Percentiles rank a stretch among this genome's conserved stretches.
Evolutionary conservation across 371 early-diverging fungal genomes (phyloP).

Genomic region (Actinomortierella wolfii): DNA sequence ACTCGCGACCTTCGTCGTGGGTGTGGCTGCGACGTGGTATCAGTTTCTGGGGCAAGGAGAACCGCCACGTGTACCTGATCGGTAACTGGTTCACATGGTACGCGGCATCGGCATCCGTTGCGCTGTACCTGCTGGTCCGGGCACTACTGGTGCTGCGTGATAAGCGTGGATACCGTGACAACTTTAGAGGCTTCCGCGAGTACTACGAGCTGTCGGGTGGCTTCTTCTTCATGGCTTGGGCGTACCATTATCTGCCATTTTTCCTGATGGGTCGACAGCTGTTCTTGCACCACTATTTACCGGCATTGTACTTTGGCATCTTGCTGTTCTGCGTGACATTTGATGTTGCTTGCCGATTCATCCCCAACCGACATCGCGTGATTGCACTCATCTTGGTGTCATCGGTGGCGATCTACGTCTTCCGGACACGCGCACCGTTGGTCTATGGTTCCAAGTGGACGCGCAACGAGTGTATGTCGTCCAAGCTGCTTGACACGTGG

Average conservation of each 20-base stretch:
- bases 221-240: slow-evolving; percentile 88
- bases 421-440: slow-evolving; percentile 73
- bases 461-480: slow-evolving; percentile 62
- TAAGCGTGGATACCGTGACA: slow-evolving; percentile 75
- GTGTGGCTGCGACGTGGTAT: slow-evolving; percentile 85
- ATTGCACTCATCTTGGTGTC: slow-evolving; percentile 55
- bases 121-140: slow-evolving; percentile 65
- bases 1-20: slow-evolving; percentile 85
- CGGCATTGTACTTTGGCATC: slow-evolving; percentile 86
- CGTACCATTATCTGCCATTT: slow-evolving; percentile 93
- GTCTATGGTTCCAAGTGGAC: slow-evolving; percentile 87
- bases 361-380: slow-evolving; percentile 59
- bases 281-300: slow-evolving; percentile 98
- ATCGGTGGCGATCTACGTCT: slow-evolving; percentile 51
- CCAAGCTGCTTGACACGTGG: slow-evolving; percentile 88
- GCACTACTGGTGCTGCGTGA: slow-evolving; percentile 65
- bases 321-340: slow-evolving; percentile 70
- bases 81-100: slow-evolving; percentile 98
- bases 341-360: slow-evolving; percentile 73
- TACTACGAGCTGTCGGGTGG: slow-evolving; percentile 72
- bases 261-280: slow-evolving; percentile 93
- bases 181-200: slow-evolving; percentile 51
- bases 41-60: slow-evolving; percentile 82
- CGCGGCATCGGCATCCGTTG: slow-evolving; percentile 68
- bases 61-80: slow-evolving; percentile 86